Conservation (phyloP, 164 flowering plant species). For the Berberis vulgaris region DNA sequence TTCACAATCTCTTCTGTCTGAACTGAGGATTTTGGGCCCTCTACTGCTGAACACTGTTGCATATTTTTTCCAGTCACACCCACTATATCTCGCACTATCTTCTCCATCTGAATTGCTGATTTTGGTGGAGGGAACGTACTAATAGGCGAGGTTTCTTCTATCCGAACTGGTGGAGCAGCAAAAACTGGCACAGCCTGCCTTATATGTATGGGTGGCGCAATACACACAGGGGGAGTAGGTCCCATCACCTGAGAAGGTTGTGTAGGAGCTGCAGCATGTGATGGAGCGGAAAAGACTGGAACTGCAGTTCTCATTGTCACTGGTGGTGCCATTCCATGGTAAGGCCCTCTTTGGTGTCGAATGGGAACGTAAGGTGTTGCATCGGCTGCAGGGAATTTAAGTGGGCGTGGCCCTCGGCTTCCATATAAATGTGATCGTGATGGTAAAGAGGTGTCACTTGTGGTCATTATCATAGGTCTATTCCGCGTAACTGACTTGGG, state of each 20-base stretch:
- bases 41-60: neutral
- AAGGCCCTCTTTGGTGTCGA: slow-evolving; percentile 40
- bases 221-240: slow-evolving; percentile 9
- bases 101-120: slow-evolving; percentile 17
- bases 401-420: slow-evolving; percentile 27
- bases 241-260: slow-evolving; percentile 31
- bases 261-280: slow-evolving; percentile 29
- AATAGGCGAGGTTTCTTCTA: slow-evolving; percentile 8
- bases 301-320: slow-evolving; percentile 74
- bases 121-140: slow-evolving; percentile 9
- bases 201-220: slow-evolving; percentile 30
- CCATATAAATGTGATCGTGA: slow-evolving; percentile 26
- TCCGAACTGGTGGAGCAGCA: slow-evolving; percentile 23
- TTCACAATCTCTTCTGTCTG: slow-evolving; percentile 18
- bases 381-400: slow-evolving; percentile 54
- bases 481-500: slow-evolving; percentile 38
- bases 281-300: slow-evolving; percentile 82
- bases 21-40: neutral
- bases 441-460: slow-evolving; percentile 15
- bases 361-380: slow-evolving; percentile 73
- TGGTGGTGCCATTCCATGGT: slow-evolving; percentile 68
- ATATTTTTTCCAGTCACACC: neutral
- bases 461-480: slow-evolving; percentile 19
- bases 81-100: slow-evolving; percentile 3
- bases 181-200: slow-evolving; percentile 36